Conservation (phyloP, 768 basidiomycete species). For the Filobasidium floriforme region DNA sequence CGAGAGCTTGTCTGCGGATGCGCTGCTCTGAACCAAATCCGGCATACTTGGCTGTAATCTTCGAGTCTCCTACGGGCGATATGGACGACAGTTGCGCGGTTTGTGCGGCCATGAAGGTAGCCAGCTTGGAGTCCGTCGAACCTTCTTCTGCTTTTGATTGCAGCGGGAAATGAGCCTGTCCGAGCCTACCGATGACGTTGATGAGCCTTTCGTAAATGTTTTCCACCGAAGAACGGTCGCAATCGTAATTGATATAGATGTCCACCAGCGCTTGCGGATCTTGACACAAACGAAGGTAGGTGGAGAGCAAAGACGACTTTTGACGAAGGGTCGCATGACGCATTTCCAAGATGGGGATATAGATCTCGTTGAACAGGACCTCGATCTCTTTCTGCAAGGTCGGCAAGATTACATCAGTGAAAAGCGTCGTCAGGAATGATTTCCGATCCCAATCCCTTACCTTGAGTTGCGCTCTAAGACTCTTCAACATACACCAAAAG, state of each 20-base stretch:
- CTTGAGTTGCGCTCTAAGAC: slow-evolving; percentile 93
- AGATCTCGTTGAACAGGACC: slow-evolving; percentile 95
- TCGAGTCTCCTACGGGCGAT: background rate
- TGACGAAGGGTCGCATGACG: slow-evolving; percentile 89
- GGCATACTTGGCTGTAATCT: slow-evolving; percentile 6
- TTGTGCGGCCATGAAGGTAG: background rate
- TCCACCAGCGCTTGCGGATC: slow-evolving; percentile 97
- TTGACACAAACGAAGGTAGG: slow-evolving; percentile 80
- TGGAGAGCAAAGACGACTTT: slow-evolving; percentile 77
- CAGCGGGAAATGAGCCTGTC: slow-evolving; percentile 46
- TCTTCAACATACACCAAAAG: slow-evolving; percentile 90
- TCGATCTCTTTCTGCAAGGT: slow-evolving; percentile 87
- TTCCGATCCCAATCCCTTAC: slow-evolving; percentile 46
- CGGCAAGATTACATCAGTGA: slow-evolving; percentile 1
- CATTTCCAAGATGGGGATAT: slow-evolving; percentile 97
- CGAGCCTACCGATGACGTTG: slow-evolving; percentile 91
- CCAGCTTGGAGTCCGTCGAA: background rate
- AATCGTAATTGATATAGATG: slow-evolving; percentile 98
- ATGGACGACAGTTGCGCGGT: background rate
- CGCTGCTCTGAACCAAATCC: background rate
- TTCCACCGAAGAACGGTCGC: slow-evolving; percentile 84
- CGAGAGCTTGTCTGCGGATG: slow-evolving; percentile 2
- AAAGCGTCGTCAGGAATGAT: background rate
- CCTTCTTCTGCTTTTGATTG: slow-evolving; percentile 9
- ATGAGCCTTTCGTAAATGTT: slow-evolving; percentile 98